phyloP scores from a whole-genome alignment of 352 stramenopile species.

The Phytophthora brassicae region DNA sequence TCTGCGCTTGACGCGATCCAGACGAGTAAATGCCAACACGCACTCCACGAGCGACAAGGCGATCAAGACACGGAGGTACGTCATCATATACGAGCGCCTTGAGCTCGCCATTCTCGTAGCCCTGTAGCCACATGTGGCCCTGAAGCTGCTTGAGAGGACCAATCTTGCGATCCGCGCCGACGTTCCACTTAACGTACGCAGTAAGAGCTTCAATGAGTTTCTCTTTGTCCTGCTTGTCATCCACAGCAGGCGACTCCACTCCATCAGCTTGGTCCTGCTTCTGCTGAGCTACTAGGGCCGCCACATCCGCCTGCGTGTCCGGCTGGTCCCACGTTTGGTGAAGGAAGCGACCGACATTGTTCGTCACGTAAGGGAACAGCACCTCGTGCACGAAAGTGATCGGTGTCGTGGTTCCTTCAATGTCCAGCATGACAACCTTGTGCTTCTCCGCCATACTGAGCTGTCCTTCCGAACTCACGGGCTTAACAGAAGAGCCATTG shows the following conservation, averaged over 20 bases:
- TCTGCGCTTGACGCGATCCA: slow-evolving; percentile 86
- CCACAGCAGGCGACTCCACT: slow-evolving; percentile 31
- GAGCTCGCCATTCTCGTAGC: slow-evolving; percentile 87
- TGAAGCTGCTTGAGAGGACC: slow-evolving; percentile 90
- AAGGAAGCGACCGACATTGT: slow-evolving; percentile 65
- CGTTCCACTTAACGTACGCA: slow-evolving; percentile 74
- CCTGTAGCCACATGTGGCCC: slow-evolving; percentile 88
- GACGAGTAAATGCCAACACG: slow-evolving; percentile 94
- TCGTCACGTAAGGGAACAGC: slow-evolving; percentile 91
- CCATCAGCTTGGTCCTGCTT: slow-evolving; percentile 39
- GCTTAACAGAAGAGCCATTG: slow-evolving; percentile 55
- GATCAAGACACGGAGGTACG: slow-evolving; percentile 82
- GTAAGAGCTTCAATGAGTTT: slow-evolving; percentile 40
- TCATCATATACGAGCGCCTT: slow-evolving; percentile 92
- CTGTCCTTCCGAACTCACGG: slow-evolving; percentile 25
- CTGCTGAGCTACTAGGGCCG: slow-evolving; percentile 50
- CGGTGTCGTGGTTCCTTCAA: slow-evolving; percentile 95
- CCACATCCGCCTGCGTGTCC: slow-evolving; percentile 52
- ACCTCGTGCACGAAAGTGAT: slow-evolving; percentile 96
- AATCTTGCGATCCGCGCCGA: slow-evolving; percentile 81
- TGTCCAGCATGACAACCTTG: slow-evolving; percentile 94
- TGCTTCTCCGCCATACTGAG: slow-evolving; percentile 70
- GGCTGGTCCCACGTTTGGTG: slow-evolving; percentile 52
- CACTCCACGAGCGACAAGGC: slow-evolving; percentile 70
- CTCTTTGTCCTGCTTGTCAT: slow-evolving; percentile 21